Base-by-base conservation (phyloP, 2,329 filamentous ascomycete genomes). In the Cordyceps cicadae region DNA sequence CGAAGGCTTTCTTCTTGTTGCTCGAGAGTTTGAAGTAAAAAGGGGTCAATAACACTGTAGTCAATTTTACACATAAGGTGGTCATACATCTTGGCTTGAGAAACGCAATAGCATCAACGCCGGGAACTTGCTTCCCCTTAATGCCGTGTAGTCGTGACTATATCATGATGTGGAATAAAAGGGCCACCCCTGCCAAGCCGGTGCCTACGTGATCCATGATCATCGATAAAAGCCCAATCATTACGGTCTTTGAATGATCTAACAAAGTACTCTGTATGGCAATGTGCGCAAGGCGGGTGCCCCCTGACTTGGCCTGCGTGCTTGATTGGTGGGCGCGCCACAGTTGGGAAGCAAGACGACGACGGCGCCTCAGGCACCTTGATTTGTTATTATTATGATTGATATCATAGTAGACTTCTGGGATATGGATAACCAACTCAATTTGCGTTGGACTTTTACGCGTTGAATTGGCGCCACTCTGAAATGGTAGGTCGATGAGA, bases 261-360 rank as follows among this genome's bases (percentile, higher is more conserved):
- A 34, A 9, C 6, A 24, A 2, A 24, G 24, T 24, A 37, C 12
- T 37, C 9, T 37, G 34, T 14, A 54, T 41, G 41, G 53, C 41
- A 55, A 46, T 55, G 53, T 41, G 46, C n/a, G 53, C 21, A 24
- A 34, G n/a, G 14, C 51, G 19, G 51, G 34, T n/a, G 29, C 54
- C 54, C 45, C 45, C 54, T 57, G 54, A 57, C 45, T 49, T 41
- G 54, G 54, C 19, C 39, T 45, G 53, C 41, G 21, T 41, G 24
- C n/a, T 54, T 41, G 24, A 54, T 54, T 54, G 52, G 54, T 43
- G 5, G 37, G 54, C 45, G 43, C 19, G 41, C 54, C 54, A 57
- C 45, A 12, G 26, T 54, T 53, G 53, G 39, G 41, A 24, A 17
- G 12, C 9, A 17, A 26, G 37, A 54, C 8, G 21, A 29, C 43